A percentile compares a stretch with the other conserved stretches of the same genome.
These are phyloP conservation scores for Solanum hybrid DNA, from an alignment of 305 asterid genomes.

Conservation along the genomic window DNA sequence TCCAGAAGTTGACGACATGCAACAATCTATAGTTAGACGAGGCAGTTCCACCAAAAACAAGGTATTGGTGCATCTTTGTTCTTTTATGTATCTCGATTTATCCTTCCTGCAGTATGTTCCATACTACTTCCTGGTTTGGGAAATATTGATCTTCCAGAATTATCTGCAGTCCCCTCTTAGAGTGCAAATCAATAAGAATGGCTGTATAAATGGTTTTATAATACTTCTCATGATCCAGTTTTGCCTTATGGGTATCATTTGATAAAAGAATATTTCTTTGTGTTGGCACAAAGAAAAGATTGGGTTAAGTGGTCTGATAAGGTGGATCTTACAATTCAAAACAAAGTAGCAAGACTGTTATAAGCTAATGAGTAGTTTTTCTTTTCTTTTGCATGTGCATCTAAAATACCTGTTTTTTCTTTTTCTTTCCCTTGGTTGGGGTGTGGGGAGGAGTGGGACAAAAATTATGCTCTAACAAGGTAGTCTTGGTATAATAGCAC, in stretches of 20 bases:
- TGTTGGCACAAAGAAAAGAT: background rate
- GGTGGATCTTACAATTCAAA: background rate
- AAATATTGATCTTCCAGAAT: background rate
- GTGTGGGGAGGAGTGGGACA: background rate
- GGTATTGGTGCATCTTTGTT: slow-evolving; percentile 26
- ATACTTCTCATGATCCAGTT: background rate
- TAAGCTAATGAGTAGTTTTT: background rate
- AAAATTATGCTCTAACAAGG: background rate
- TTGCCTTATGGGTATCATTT: background rate
- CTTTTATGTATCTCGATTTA: slow-evolving; percentile 3
- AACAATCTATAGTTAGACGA: slow-evolving; percentile 64
- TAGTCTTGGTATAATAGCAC: background rate
- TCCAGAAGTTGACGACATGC: slow-evolving; percentile 69
- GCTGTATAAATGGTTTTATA: background rate
- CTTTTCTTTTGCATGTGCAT: background rate
- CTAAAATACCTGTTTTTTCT: background rate
- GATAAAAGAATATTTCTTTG: background rate
- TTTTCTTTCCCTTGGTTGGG: background rate
- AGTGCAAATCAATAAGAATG: background rate
- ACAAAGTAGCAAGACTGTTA: background rate
- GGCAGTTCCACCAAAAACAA: slow-evolving; percentile 50
- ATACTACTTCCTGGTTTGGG: background rate
- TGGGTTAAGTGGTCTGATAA: background rate
- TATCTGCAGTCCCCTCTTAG: background rate
- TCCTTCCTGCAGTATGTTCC: slow-evolving; percentile 8